phyloP scores from a whole-genome alignment of 2,329 filamentous ascomycete species.

The Grosmannia huntii region DNA sequence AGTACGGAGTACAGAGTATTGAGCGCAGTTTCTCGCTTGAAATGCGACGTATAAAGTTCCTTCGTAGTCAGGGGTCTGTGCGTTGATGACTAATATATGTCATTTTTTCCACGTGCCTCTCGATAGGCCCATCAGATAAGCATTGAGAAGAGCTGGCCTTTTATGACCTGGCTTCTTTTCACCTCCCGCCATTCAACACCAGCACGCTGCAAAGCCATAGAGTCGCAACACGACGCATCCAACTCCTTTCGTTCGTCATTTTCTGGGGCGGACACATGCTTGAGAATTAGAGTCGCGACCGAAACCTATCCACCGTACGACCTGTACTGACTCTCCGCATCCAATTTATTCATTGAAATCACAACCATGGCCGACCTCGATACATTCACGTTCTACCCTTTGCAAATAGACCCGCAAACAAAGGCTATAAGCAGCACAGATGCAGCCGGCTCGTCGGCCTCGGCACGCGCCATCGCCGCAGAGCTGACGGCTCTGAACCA shows the following conservation, averaged over 20 bases:
- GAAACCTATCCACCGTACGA: too few species aligned
- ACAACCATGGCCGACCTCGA: conserved; percentile 45
- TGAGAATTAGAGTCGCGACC: neutral
- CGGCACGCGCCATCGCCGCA: conserved; percentile 37
- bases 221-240: neutral
- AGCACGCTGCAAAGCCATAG: neutral
- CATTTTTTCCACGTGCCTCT: neutral
- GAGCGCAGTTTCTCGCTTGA: too few species aligned
- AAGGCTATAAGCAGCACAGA: conserved; percentile 53
- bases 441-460: conserved; percentile 6
- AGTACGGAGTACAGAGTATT: too few species aligned
- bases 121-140: neutral
- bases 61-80: neutral
- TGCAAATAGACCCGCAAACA: conserved; percentile 68
- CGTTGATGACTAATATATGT: neutral
- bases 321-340: neutral
- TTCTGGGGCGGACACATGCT: neutral
- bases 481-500: conserved; percentile 65
- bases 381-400: conserved; percentile 69
- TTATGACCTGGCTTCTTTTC: neutral
- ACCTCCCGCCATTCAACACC: neutral
- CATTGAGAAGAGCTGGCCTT: neutral
- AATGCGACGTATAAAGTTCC: too few species aligned
- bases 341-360: neutral
- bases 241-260: neutral